These are phyloP conservation scores for Dissophora globulifera DNA, from an alignment of 192 early-diverging fungal species.

Conservation along the genomic window DNA sequence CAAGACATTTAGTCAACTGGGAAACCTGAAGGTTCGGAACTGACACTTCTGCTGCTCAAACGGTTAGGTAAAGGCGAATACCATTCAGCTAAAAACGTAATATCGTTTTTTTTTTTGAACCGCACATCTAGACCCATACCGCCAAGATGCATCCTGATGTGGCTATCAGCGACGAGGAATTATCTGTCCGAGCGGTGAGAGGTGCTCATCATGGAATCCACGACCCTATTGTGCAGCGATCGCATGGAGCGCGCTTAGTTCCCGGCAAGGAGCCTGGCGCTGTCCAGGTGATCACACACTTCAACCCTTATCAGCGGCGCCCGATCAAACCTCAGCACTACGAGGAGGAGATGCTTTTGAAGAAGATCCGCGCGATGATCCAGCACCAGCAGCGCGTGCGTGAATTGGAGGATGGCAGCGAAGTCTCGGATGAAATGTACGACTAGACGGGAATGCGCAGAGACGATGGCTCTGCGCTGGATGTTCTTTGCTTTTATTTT, in stretches of 20 bases:
- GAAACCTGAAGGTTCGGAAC: conserved; percentile 68
- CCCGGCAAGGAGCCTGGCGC: conserved; percentile 20
- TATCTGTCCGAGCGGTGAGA: conserved; percentile 22
- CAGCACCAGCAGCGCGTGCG: conserved; percentile 41
- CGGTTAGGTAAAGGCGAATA: no score
- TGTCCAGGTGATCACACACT: conserved; percentile 46
- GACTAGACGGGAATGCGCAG: conserved; percentile 6
- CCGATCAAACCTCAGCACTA: conserved; percentile 48
- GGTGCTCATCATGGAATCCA: not conserved
- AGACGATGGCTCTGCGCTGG: not conserved
- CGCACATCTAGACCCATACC: conserved; percentile 38
- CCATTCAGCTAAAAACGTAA: no score
- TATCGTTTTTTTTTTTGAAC: not conserved
- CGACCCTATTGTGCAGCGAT: not conserved
- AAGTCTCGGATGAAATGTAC: conserved; percentile 48
- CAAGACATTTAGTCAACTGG: conserved; percentile 81
- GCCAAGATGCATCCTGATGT: conserved; percentile 48
- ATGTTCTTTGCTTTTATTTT: no score
- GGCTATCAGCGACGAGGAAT: conserved; percentile 38
- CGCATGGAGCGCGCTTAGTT: conserved; percentile 13
- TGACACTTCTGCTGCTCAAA: no score
- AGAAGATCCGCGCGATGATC: conserved; percentile 42
- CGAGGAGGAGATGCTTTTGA: conserved; percentile 37
- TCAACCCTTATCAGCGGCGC: conserved; percentile 47
- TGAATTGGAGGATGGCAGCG: conserved; percentile 37